These are phyloP conservation scores for Ophiocordyceps camponoti-saundersi DNA, from an alignment of 2,329 filamentous ascomycete species.

Conservation along the genomic window DNA sequence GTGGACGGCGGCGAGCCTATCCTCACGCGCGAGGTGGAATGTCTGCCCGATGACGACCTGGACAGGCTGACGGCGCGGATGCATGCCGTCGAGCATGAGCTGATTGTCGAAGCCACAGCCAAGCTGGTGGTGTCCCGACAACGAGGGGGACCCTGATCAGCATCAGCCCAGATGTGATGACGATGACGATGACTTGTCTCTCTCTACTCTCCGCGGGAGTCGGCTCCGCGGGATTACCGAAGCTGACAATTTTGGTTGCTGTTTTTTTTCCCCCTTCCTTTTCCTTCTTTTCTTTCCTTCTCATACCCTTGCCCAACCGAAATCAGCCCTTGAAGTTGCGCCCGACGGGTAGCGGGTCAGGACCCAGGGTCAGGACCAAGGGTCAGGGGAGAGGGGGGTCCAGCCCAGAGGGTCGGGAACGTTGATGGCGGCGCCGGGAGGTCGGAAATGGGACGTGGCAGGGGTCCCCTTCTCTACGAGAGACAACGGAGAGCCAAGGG, in stretches of 20 bases:
- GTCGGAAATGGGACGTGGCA: background rate
- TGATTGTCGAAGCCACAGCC: conserved; percentile 61
- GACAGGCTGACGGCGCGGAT: conserved; percentile 54
- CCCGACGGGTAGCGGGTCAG: background rate
- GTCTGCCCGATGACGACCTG: conserved; percentile 42
- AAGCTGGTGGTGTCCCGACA: conserved; percentile 16
- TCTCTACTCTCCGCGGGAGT: no score
- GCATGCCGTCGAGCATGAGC: conserved; percentile 57
- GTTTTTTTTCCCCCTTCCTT: no score
- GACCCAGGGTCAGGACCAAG: background rate
- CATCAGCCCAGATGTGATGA: no score
- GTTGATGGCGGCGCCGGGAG: background rate
- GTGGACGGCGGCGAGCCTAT: conserved; percentile 70
- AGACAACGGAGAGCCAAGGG: background rate
- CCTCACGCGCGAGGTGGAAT: conserved; percentile 27
- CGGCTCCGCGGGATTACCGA: no score
- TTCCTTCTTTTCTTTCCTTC: no score
- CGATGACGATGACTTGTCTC: no score
- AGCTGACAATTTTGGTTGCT: no score
- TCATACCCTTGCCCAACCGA: no score
- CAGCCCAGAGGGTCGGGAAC: background rate
- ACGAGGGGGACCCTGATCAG: background rate
- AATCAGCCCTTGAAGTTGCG: background rate
- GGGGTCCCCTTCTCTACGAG: background rate
- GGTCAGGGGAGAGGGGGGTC: background rate